Conservation (phyloP, 352 stramenopile genomes). For the Phytophthora pluvialis region DNA sequence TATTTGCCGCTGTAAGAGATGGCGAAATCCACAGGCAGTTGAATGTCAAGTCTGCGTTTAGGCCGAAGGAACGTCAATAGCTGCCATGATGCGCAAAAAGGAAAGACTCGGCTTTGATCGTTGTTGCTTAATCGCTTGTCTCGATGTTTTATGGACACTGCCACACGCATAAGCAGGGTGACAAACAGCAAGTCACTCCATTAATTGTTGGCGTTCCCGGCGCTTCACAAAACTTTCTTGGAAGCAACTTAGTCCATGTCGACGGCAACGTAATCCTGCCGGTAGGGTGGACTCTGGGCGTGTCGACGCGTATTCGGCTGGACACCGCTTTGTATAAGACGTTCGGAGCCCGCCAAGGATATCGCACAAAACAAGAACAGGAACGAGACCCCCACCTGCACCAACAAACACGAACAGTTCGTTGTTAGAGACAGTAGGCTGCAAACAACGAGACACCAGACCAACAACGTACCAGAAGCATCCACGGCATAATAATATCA, state of each 20-base stretch:
- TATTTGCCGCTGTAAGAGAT: conserved; percentile 54
- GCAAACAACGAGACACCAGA: neutral
- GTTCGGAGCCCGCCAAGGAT: conserved; percentile 53
- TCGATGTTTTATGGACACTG: neutral
- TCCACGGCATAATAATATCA: conserved; percentile 77
- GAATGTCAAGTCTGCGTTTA: conserved; percentile 14
- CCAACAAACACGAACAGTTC: conserved; percentile 6
- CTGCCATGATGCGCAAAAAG: conserved; percentile 18
- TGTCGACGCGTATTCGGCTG: conserved; percentile 26
- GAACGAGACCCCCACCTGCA: conserved; percentile 61
- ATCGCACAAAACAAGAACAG: conserved; percentile 77
- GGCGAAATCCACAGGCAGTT: conserved; percentile 10
- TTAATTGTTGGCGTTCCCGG: too few species aligned
- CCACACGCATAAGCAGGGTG: too few species aligned
- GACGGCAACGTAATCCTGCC: conserved; percentile 59
- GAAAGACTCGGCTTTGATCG: conserved; percentile 10
- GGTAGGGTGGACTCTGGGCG: conserved; percentile 48
- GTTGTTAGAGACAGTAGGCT: too few species aligned
- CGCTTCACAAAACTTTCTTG: neutral
- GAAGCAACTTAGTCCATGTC: conserved; percentile 40
- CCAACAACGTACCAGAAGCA: conserved; percentile 66
- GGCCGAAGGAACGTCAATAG: conserved; percentile 12
- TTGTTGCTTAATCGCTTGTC: neutral
- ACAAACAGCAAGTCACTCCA: too few species aligned
- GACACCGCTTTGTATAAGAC: conserved; percentile 42